A percentile compares a stretch with the other conserved stretches of the same genome.
phyloP scores from a whole-genome alignment of 2,329 filamentous ascomycete genomes.

The Xylaria digitata region DNA sequence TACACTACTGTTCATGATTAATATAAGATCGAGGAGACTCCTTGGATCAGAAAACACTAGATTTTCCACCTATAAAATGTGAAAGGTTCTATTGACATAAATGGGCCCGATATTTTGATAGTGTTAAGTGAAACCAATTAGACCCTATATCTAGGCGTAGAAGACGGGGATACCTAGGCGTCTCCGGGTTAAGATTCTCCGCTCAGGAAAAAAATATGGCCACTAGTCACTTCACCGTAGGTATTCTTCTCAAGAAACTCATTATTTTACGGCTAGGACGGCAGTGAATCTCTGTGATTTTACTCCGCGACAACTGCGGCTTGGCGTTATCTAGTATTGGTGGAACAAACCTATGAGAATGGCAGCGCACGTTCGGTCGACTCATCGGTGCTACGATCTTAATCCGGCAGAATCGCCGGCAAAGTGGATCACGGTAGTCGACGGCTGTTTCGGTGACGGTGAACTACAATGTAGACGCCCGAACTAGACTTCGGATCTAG shows the following conservation, averaged over 20 bases:
- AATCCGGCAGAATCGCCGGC: constrained; percentile 11
- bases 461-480: neutral
- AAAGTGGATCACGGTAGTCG: neutral
- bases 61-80: constrained; percentile 30
- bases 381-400: constrained; percentile 11
- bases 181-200: constrained; percentile 11
- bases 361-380: neutral
- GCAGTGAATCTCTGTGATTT: constrained; percentile 5
- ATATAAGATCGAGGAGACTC: neutral
- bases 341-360: constrained; percentile 1
- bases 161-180: constrained; percentile 5
- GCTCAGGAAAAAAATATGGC: constrained; percentile 14
- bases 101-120: neutral
- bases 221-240: constrained; percentile 1
- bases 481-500: too few species aligned
- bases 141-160: neutral
- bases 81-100: neutral
- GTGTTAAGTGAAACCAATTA: constrained; percentile 8
- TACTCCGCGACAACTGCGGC: constrained; percentile 14
- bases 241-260: neutral
- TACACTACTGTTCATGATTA: neutral
- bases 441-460: neutral
- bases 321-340: neutral
- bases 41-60: neutral
- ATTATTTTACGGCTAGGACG: constrained; percentile 1